Evolutionary conservation across 1,284 basidiomycete species (phyloP), one percentile per base, ranked within the genome.

Genomic region (Sanghuangporus weigelae): DNA sequence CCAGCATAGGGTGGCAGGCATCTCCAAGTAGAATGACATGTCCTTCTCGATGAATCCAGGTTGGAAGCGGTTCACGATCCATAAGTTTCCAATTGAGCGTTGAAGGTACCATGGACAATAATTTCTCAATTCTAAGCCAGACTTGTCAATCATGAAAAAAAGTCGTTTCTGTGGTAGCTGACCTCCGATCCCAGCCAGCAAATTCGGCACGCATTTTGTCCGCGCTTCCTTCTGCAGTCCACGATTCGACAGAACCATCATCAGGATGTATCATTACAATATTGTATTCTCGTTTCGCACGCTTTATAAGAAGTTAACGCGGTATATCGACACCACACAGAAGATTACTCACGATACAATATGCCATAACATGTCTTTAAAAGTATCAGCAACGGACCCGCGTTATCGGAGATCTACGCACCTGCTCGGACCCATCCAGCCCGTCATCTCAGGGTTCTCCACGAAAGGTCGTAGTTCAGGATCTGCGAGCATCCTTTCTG

Each of bases 1-100:
- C 79, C 57, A 79, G 71, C 63, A 81, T 72, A 1, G 83, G 81
- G 69, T 84, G 82, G 26, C 80, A 82, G 1, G 82, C 77, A 69
- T 84, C 80, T 35, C 82, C 83, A 10, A 83, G 71, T 1, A 84
- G 68, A 19, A 80, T 79, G 3, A 83, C 72, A 60, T 74, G 77
- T n/a, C 76, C 78, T 12, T 72, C 70, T 46, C 80, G 77, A 65
- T 82, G 84, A 2, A 83, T 77, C 71, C 81, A 77, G 38, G 72
- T 79, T 78, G 77, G 48, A 77, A 75, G 57, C 68, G 72, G 50
- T 73, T 75, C 44, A 73, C 75, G 54, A 71, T 73, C 62, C 69
- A 73, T 78, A 70, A 63, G 75, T 67, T 62, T 73, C 76, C 67
- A 77, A 12, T 73, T 73, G 36, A 75, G 68, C 1, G 75, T 75